Base-by-base conservation (phyloP, 495 filamentous ascomycete species). In the Penicillium cataractarum region DNA sequence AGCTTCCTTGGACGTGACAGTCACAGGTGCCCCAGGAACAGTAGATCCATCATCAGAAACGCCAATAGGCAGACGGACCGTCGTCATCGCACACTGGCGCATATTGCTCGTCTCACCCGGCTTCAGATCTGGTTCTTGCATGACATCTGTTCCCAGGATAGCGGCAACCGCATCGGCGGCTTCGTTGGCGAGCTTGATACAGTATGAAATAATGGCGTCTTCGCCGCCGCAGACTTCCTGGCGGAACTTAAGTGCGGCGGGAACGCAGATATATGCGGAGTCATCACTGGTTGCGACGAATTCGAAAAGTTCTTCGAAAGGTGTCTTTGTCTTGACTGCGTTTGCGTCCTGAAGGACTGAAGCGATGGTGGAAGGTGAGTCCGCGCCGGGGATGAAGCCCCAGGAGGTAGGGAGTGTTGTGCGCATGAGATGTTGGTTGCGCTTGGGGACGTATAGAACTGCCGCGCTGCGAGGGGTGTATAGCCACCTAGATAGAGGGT, bases 391-490 rank as follows among this genome's bases (percentile, higher is more conserved):
- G 35, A 81, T 82, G 62, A 79, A 85, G 19, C 83, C 84, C 70
- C 83, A 84, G 22, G 83, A 85, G 3, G 83, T 97, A 12, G 94
- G 92, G 32, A 97, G 62, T 0, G 89, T 89, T 10, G 87, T 86
- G 13, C 91, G 86, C 21, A 97, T 84, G 22, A 93, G 70, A 24
- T 76, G 76, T 67, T 97, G 94, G 69, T 96, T 89, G 13, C 85
- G 81, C 10, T 76, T 57, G 0, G 91, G 87, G 2, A 96, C 91
- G 71, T 96, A 90, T 52, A 97, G 84, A 1, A 92, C 80, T 2
- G 92, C 92, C 66, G 86, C 91, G 27, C 86, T 87, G 44, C 94
- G 85, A n/a, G 93, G 94, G 12, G 87, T 86, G 66, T 86, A 90
- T 17, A 97, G 84, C 94, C 94, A 98, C 80, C 84, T 87, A 26